Evolutionary conservation across 1,284 basidiomycete species (phyloP).

Genomic region (Xerocomus tenax): DNA sequence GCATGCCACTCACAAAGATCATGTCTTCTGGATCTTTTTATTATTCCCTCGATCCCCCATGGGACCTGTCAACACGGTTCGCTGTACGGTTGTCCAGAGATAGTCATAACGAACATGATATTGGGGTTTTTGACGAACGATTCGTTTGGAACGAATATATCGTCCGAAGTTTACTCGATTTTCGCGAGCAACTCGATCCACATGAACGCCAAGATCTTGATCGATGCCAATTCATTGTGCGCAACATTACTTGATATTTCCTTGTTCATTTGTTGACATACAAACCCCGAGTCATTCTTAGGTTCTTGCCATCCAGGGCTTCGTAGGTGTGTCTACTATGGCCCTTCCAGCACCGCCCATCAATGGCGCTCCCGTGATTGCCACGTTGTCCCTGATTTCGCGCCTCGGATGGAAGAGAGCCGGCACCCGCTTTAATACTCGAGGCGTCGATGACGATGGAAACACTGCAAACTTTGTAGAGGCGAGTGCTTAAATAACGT

Average conservation of each 20-base stretch:
- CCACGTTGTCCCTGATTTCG: conserved; percentile 73
- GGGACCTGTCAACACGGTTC: conserved; percentile 84
- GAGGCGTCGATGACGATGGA: conserved; percentile 96
- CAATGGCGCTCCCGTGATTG: conserved; percentile 55
- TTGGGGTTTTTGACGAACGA: conserved; percentile 65
- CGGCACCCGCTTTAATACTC: conserved; percentile 93
- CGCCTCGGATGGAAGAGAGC: conserved; percentile 91
- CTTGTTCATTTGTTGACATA: conserved; percentile 13
- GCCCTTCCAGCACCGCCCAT: conserved; percentile 66
- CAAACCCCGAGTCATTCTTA: conserved; percentile 23
- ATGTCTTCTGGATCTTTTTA: conserved; percentile 91
- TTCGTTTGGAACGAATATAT: conserved; percentile 88
- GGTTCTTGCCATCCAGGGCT: conserved; percentile 93
- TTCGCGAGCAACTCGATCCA: conserved; percentile 64
- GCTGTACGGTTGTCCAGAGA: conserved; percentile 56
- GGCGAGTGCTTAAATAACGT: conserved; percentile 36
- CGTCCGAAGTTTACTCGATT: conserved; percentile 70
- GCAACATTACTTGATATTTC: conserved; percentile 25
- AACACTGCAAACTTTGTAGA: conserved; percentile 97
- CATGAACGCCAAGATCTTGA: conserved; percentile 66
- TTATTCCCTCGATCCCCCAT: conserved; percentile 71
- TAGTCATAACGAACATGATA: conserved; percentile 42
- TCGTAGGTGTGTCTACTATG: conserved; percentile 66
- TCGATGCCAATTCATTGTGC: conserved; percentile 71
- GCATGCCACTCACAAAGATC: conserved; percentile 83